A percentile compares a stretch with the other conserved stretches of the same genome.
These are phyloP conservation scores for Candida boidinii DNA, from an alignment of 805 yeast species.

Conservation along the genomic window DNA sequence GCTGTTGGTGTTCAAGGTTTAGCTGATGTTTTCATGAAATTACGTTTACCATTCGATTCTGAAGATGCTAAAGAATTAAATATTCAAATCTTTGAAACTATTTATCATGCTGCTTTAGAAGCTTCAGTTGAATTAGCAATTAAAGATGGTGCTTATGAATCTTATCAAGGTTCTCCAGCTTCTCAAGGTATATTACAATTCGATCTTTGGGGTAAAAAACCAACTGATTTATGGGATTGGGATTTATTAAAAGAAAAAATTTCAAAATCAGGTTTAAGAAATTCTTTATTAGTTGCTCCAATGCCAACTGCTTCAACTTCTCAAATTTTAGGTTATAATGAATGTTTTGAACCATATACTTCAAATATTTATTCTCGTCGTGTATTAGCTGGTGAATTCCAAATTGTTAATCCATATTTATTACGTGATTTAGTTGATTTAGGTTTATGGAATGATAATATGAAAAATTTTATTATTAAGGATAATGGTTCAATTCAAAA, in stretches of 20 bases:
- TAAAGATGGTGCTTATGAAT: constrained; percentile 40
- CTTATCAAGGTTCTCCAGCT: constrained; percentile 51
- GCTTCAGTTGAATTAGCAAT: constrained; percentile 46
- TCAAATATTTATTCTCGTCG: constrained; percentile 56
- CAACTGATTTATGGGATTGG: constrained; percentile 53
- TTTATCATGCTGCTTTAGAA: constrained; percentile 52
- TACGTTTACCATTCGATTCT: constrained; percentile 51
- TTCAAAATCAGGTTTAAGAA: constrained; percentile 43
- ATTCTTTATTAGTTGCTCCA: constrained; percentile 54
- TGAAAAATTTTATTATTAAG: constrained; percentile 47
- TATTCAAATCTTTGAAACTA: constrained; percentile 53
- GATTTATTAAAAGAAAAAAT: constrained; percentile 41
- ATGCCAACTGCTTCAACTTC: constrained; percentile 66
- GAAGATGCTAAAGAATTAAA: constrained; percentile 48
- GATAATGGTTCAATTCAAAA: constrained; percentile 53
- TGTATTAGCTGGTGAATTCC: constrained; percentile 58
- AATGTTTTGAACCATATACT: constrained; percentile 57
- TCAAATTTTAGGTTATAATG: constrained; percentile 53
- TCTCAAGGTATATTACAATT: constrained; percentile 48
- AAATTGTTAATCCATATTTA: constrained; percentile 52
- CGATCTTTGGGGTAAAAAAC: constrained; percentile 53
- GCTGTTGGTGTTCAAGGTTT: constrained; percentile 60
- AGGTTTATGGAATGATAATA: constrained; percentile 48
- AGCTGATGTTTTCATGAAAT: constrained; percentile 48
- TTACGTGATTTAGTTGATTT: constrained; percentile 49